Evolutionary conservation across 352 stramenopile genomes (phyloP).

Genomic region (Phytopythium cucurbitacearum): DNA sequence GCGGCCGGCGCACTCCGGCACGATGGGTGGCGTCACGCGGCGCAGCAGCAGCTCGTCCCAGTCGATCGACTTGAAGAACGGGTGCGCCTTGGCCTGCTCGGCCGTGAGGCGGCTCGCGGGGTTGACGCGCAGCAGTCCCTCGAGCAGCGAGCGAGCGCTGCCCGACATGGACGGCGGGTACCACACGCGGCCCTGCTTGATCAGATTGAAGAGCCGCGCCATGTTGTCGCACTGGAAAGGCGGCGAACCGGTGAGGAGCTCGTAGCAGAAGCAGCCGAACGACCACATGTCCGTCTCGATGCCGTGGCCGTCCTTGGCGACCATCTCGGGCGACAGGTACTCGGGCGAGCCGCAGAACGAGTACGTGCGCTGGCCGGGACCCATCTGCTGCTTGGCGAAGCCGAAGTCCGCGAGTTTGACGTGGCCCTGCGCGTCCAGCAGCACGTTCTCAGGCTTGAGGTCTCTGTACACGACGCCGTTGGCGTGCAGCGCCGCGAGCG

Average conservation of each 20-base stretch:
- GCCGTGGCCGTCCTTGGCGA: conserved; percentile 59
- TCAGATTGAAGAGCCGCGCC: conserved; percentile 54
- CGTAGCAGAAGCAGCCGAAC: conserved; percentile 83
- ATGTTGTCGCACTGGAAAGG: conserved; percentile 73
- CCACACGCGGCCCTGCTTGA: conserved; percentile 54
- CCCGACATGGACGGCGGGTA: conserved; percentile 61
- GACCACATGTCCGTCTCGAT: conserved; percentile 86
- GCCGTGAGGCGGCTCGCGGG: conserved; percentile 45
- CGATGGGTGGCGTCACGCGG: conserved; percentile 59
- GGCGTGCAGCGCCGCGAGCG: conserved; percentile 49
- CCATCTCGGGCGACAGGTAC: conserved; percentile 87
- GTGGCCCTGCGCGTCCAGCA: conserved; percentile 71
- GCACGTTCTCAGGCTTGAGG: conserved; percentile 78
- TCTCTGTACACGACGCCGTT: conserved; percentile 54
- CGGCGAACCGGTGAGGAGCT: conserved; percentile 65
- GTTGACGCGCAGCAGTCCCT: conserved; percentile 49
- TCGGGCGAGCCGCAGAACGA: conserved; percentile 84
- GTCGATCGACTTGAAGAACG: conserved; percentile 67
- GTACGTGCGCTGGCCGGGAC: conserved; percentile 45
- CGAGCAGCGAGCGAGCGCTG: conserved; percentile 36
- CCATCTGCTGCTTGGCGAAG: conserved; percentile 75
- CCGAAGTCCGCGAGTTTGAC: conserved; percentile 83
- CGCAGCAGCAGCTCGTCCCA: conserved; percentile 66
- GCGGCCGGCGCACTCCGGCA: conserved; percentile 39
- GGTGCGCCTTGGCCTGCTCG: conserved; percentile 59